Evolutionary conservation across 495 filamentous ascomycete genomes (phyloP), one percentile per base, ranked within the genome.

Genomic region (Lasiosphaeria miniovina): DNA sequence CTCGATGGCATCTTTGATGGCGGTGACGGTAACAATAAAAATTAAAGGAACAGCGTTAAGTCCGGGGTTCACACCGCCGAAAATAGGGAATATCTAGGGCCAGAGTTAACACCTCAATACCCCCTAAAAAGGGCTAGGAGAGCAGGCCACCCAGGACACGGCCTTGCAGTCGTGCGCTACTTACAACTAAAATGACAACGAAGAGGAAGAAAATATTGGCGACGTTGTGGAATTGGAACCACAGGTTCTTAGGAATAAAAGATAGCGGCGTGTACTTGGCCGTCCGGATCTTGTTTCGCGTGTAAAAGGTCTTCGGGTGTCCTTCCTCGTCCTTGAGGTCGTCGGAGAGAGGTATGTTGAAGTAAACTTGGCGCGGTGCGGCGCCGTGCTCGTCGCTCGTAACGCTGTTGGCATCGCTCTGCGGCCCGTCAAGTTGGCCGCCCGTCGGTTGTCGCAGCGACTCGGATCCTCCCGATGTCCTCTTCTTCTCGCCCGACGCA

Each of bases 151-250:
- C 14, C 9, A 4, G 15, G 11, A 54, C 4, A 10, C 33, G 24
- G 8, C 41, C 9, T 3, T 3, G 41, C 6, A 32, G 36, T 14
- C 40, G 41, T 3, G 17, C 24, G 48, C 24, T 48, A 82, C 92
- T 74, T 86, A 98, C 95, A 63, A 86, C 83, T 57, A 99, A 84
- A 70, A 99, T 93, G 71, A 96, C 93, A 61, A 94, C 84, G 75
- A 97, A 96, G 57, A 98, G 80, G 81, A 99, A 99, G 74, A 96
- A 99, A 43, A 98, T 86, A 73, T 98, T 99, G 55, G 95, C 95
- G 64, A 99, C 90, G 72, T 98, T 98, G 75, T 98, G 93, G 71
- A 99, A 98, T 73, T 99, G 95, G 59, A 94, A 87, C 82, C 86
- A 99, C 57, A 98, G 71, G 72, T 99, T 96, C 75, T 98, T 97